Base-by-base conservation (phyloP, 257 asterid genomes). In the Henckelia pumila region DNA sequence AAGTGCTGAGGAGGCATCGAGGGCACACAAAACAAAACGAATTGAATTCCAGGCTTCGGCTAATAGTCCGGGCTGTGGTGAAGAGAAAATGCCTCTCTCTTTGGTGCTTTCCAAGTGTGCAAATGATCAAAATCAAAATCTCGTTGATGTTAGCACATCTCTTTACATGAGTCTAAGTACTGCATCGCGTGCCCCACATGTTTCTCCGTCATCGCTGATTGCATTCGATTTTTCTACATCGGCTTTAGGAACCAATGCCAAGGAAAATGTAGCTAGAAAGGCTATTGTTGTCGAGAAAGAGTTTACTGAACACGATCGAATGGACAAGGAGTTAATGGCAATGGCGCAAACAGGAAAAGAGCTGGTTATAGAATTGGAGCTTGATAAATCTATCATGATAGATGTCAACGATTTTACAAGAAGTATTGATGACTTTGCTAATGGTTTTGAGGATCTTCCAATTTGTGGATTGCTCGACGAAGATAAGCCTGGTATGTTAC, bases 1-100 rank as follows among this genome's bases (percentile, higher is more conserved):
- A 32, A 81, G 95, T 8, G 89, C 96, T 1, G 95, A 83, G 66
- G 96, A 85, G 20, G 96, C 98, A 1, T 79, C 96, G 0, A 22
- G 47, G 7, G 98, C 95, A 33, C 87, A 89, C 19, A 95, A 92
- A 71, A 16, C 3, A 8, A 87, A 84, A 61, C 82, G 95, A 0
- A 56, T 85, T 50, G 96, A 92, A 37, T 89, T 84, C 4, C 88
- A 87, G 59, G 84, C 88, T 0, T 52, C 79, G 79, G 82, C 82
- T 14, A 60, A 44, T 33, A 66, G 66, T 6, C 6, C 5, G 1
- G 70, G n/a, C n/a, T n/a, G n/a, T n/a, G n/a, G n/a, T n/a, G n/a
- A n/a, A n/a, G n/a, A n/a, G n/a, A n/a, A 63, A n/a, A 59, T 66
- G 1, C 40, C 52, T 21, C 30, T 69, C n/a, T 76, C 80, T 0